Conservation (phyloP, 1,139 yeast species). For the Kazachstania sp. region DNA sequence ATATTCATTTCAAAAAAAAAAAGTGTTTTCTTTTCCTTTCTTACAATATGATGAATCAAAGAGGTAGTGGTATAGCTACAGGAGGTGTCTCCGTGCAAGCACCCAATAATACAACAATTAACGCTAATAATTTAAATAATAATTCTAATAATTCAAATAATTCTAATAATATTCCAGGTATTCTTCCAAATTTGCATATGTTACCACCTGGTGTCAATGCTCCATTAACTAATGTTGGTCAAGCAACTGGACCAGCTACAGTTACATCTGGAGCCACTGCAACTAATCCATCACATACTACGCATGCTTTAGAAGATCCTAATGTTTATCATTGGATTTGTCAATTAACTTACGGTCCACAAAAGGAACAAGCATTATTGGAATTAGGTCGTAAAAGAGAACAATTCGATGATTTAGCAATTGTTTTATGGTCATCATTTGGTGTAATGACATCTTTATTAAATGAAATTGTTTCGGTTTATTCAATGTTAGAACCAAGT, state of each 20-base stretch:
- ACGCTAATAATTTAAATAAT: neutral
- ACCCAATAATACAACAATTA: neutral
- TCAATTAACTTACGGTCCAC: constrained; percentile 81
- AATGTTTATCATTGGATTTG: constrained; percentile 86
- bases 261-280: neutral
- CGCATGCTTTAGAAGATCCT: constrained; percentile 68
- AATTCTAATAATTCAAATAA: neutral
- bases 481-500: constrained; percentile 85
- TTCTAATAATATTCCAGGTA: neutral
- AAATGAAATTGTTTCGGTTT: constrained; percentile 84
- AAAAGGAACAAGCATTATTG: constrained; percentile 82
- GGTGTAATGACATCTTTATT: constrained; percentile 91
- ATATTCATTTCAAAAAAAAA: too few species aligned
- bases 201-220: neutral
- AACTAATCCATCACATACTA: neutral
- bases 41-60: too few species aligned
- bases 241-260: neutral
- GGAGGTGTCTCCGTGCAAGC: too few species aligned
- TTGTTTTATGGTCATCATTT: constrained; percentile 90
- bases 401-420: constrained; percentile 86
- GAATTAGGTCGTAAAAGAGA: constrained; percentile 93
- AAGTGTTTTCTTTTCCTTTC: too few species aligned
- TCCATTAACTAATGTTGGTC: too few species aligned
- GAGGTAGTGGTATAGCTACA: too few species aligned
- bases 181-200: neutral